phyloP scores from a whole-genome alignment of 768 basidiomycete species.

The Lactarius hatsudake region DNA sequence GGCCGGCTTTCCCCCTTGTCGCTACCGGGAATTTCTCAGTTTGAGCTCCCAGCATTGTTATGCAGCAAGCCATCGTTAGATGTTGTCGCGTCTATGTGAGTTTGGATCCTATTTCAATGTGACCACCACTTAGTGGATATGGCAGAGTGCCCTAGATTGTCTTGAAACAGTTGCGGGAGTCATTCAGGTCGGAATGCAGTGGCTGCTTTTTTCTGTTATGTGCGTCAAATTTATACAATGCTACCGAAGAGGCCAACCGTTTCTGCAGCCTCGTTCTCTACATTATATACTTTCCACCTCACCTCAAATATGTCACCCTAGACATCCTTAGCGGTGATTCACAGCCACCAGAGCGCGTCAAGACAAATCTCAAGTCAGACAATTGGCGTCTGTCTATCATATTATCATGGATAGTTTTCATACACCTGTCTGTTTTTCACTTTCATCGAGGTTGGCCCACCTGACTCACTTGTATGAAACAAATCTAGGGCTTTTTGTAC shows the following conservation, averaged over 20 bases:
- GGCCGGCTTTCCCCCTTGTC: constrained; percentile 29
- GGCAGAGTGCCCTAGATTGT: constrained; percentile 66
- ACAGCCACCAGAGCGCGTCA: constrained; percentile 43
- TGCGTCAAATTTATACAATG: constrained; percentile 40
- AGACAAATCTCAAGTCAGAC: constrained; percentile 51
- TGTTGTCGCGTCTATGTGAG: constrained; percentile 80
- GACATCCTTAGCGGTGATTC: constrained; percentile 43
- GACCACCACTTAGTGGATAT: constrained; percentile 2
- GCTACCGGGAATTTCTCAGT: constrained; percentile 13
- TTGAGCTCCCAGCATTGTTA: constrained; percentile 56
- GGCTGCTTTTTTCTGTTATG: constrained; percentile 84
- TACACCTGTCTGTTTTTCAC: constrained; percentile 66
- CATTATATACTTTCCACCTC: constrained; percentile 86
- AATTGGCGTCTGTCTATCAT: constrained; percentile 79
- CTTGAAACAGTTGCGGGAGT: constrained; percentile 80
- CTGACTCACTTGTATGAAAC: constrained; percentile 18
- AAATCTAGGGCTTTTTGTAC: constrained; percentile 50
- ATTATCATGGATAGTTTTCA: constrained; percentile 64
- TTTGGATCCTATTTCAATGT: constrained; percentile 15
- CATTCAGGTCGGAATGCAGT: constrained; percentile 77
- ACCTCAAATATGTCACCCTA: constrained; percentile 66
- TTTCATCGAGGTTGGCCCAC: not conserved
- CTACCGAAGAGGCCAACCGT: not conserved
- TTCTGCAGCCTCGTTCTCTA: constrained; percentile 77
- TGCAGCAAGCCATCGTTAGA: constrained; percentile 78